A percentile compares a stretch with the other conserved stretches of the same genome.
phyloP scores from a whole-genome alignment of 768 basidiomycete genomes.

The Hydnomerulius pinastri region DNA sequence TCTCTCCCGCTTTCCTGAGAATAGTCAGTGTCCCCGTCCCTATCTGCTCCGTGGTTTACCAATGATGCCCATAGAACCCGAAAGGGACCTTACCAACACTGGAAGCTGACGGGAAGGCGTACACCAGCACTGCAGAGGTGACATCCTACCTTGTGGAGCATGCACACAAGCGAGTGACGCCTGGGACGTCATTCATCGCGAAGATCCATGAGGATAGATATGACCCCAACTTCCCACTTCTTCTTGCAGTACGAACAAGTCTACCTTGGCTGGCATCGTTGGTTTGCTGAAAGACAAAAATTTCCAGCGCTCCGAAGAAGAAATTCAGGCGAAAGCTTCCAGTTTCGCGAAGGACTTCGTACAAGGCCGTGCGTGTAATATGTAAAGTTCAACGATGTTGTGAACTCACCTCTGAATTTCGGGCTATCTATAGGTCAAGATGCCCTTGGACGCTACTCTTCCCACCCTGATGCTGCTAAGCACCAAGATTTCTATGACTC shows the following conservation, averaged over 20 bases:
- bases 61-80: slow-evolving; percentile 40
- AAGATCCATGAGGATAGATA: slow-evolving; percentile 45
- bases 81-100: slow-evolving; percentile 47
- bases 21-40: slow-evolving; percentile 28
- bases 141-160: slow-evolving; percentile 41
- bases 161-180: slow-evolving; percentile 38
- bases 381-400: background rate
- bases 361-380: slow-evolving; percentile 33
- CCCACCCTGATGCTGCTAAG: slow-evolving; percentile 34
- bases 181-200: slow-evolving; percentile 37
- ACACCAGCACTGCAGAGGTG: slow-evolving; percentile 44
- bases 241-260: slow-evolving; percentile 37
- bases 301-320: slow-evolving; percentile 46
- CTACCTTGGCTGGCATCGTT: background rate
- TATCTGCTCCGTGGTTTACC: background rate
- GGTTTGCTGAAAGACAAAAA: background rate
- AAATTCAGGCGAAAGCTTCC: slow-evolving; percentile 39
- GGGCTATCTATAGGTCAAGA: slow-evolving; percentile 39
- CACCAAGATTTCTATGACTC: slow-evolving; percentile 45
- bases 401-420: no score
- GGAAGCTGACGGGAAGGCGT: slow-evolving; percentile 34
- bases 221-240: slow-evolving; percentile 55
- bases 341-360: slow-evolving; percentile 39
- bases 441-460: slow-evolving; percentile 39
- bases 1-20: slow-evolving; percentile 45